Percentiles rank a stretch among this genome's conserved stretches.
These are phyloP conservation scores for Apophysomyces trapeziformis DNA, from an alignment of 371 early-diverging fungal species.

Conservation along the genomic window DNA sequence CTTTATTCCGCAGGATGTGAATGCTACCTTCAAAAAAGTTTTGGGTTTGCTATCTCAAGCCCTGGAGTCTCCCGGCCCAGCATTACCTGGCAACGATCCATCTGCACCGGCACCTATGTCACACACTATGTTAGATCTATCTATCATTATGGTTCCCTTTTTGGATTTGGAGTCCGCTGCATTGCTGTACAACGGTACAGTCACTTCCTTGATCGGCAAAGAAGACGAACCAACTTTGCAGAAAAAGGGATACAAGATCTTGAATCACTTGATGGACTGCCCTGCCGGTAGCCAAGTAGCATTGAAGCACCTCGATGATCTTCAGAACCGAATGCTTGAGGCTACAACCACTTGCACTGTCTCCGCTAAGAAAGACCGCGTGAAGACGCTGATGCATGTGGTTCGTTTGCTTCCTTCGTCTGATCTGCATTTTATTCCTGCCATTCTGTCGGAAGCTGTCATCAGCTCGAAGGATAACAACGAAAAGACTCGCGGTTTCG, in stretches of 20 bases:
- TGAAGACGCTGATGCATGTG: constrained; percentile 60
- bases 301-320: constrained; percentile 46
- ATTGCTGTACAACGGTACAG: constrained; percentile 60
- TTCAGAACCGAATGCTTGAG: constrained; percentile 58
- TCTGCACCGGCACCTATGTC: constrained; percentile 67
- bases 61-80: constrained; percentile 36
- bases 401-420: constrained; percentile 59
- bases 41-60: constrained; percentile 68
- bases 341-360: constrained; percentile 58
- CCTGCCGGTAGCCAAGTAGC: constrained; percentile 52
- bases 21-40: constrained; percentile 67
- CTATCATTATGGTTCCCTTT: constrained; percentile 74
- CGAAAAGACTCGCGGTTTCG: constrained; percentile 84
- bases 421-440: constrained; percentile 85
- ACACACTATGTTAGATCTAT: constrained; percentile 78
- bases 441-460: constrained; percentile 88
- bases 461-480: constrained; percentile 92
- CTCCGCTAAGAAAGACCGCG: constrained; percentile 74
- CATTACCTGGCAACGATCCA: constrained; percentile 39
- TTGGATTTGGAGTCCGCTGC: constrained; percentile 62
- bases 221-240: constrained; percentile 80
- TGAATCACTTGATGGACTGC: constrained; percentile 64
- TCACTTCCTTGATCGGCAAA: constrained; percentile 58
- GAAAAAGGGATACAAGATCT: constrained; percentile 94
- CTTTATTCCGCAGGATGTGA: constrained; percentile 44